Conservation (phyloP, 305 asterid species). For the Euphrasia arctica region DNA sequence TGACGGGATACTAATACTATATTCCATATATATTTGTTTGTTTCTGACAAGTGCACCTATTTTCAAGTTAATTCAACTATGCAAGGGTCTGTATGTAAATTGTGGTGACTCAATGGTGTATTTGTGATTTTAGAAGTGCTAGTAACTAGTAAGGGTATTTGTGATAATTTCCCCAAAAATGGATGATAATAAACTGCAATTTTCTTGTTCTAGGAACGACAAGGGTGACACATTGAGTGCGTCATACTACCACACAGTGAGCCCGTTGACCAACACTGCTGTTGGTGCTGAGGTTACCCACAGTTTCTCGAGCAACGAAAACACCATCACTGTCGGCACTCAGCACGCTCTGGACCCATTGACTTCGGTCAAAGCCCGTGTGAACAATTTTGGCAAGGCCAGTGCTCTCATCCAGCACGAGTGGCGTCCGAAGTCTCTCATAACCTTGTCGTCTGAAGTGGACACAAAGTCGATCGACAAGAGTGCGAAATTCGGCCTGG, state of each 20-base stretch:
- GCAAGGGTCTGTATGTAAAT: neutral
- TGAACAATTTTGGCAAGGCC: constrained; percentile 50
- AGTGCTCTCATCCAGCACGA: constrained; percentile 57
- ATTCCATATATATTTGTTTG: no score
- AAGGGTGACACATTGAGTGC: constrained; percentile 49
- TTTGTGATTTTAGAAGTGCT: neutral
- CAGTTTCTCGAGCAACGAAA: constrained; percentile 47
- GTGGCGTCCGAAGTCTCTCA: constrained; percentile 66
- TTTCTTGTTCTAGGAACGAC: constrained; percentile 42
- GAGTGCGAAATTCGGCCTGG: constrained; percentile 61
- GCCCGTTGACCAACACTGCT: constrained; percentile 44
- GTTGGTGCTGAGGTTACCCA: constrained; percentile 60
- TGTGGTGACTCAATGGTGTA: neutral
- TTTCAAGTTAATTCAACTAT: neutral
- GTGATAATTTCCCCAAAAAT: neutral
- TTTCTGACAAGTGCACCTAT: no score
- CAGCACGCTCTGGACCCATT: constrained; percentile 53
- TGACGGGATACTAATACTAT: neutral
- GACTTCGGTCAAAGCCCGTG: constrained; percentile 54
- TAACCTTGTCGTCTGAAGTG: constrained; percentile 53
- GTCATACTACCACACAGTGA: constrained; percentile 53
- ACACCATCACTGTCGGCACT: constrained; percentile 50
- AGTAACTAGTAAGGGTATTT: neutral
- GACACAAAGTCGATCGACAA: constrained; percentile 53
- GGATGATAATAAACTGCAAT: constrained; percentile 1